Conservation (phyloP, 345 rosid species). For the Physaria fendleri region DNA sequence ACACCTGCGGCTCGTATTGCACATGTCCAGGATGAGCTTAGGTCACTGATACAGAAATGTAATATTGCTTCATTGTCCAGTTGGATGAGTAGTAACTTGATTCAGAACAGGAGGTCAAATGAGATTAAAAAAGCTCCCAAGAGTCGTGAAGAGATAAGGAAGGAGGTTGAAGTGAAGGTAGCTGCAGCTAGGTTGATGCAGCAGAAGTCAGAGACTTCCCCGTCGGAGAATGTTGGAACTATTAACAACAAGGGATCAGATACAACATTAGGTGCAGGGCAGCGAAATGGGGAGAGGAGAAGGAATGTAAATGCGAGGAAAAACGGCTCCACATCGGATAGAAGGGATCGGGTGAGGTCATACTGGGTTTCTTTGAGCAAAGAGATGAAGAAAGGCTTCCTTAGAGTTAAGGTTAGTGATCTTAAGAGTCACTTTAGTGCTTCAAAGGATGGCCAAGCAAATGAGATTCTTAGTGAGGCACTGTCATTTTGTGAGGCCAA, state of each 20-base stretch:
- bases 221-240: constrained; percentile 34
- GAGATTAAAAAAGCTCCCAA: constrained; percentile 92
- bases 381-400: constrained; percentile 54
- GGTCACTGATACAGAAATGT: constrained; percentile 67
- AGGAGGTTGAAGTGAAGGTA: constrained; percentile 94
- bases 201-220: constrained; percentile 60
- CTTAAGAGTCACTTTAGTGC: constrained; percentile 53
- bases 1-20: constrained; percentile 68
- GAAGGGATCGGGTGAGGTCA: constrained; percentile 53
- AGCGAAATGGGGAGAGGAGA: constrained; percentile 66
- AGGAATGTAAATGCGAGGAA: constrained; percentile 54
- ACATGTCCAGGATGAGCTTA: constrained; percentile 70
- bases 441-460: constrained; percentile 51
- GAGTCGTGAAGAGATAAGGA: constrained; percentile 84
- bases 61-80: constrained; percentile 63
- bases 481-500: constrained; percentile 46
- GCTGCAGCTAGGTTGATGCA: constrained; percentile 84
- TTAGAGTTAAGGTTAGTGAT: constrained; percentile 54
- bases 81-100: constrained; percentile 73
- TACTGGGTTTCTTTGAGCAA: constrained; percentile 68
- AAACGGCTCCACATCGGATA: constrained; percentile 47
- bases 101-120: constrained; percentile 72
- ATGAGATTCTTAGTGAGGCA: constrained; percentile 57
- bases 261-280: constrained; percentile 38
- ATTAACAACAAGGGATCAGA: constrained; percentile 44